Percentiles rank a stretch among this genome's conserved stretches.
phyloP scores from a whole-genome alignment of 208 protist species.

The Acanthamoeba healyi region DNA sequence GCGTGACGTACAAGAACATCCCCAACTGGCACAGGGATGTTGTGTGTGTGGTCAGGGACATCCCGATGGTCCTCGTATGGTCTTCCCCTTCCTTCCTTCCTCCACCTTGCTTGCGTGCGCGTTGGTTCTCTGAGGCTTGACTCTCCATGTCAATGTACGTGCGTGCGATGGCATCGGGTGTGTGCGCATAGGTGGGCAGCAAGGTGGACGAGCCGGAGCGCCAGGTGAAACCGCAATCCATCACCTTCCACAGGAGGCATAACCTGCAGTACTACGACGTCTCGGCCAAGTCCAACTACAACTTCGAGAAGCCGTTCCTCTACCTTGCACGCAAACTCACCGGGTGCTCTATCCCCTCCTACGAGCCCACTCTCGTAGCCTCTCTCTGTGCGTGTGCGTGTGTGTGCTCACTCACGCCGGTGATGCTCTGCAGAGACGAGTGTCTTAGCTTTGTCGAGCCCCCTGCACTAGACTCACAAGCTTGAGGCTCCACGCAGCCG shows the following conservation, averaged over 20 bases:
- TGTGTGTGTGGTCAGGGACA: slow-evolving; percentile 97
- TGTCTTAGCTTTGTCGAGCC: too few species aligned
- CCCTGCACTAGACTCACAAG: too few species aligned
- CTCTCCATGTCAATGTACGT: too few species aligned
- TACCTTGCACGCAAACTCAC: slow-evolving; percentile 98
- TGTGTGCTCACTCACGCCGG: too few species aligned
- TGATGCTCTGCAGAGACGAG: too few species aligned
- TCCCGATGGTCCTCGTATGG: slow-evolving; percentile 98
- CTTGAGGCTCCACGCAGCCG: too few species aligned
- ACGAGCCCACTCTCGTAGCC: too few species aligned
- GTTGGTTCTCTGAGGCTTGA: too few species aligned
- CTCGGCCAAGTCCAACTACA: slow-evolving; percentile 99
- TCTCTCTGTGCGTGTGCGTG: too few species aligned
- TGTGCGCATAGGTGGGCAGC: slow-evolving; percentile 94
- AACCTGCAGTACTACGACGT: slow-evolving; percentile 99
- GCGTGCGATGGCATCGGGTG: too few species aligned
- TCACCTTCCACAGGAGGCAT: slow-evolving; percentile 99
- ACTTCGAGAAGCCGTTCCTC: slow-evolving; percentile 99
- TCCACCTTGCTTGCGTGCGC: too few species aligned
- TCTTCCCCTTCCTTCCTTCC: too few species aligned
- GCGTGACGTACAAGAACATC: slow-evolving; percentile 99
- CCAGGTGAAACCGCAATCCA: slow-evolving; percentile 99
- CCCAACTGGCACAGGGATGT: slow-evolving; percentile 99
- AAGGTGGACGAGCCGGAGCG: slow-evolving; percentile 99
- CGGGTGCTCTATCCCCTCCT: slow-evolving; percentile 82